These are phyloP conservation scores for Acmispon strigosus DNA, from an alignment of 306 rosid species.

Conservation along the genomic window DNA sequence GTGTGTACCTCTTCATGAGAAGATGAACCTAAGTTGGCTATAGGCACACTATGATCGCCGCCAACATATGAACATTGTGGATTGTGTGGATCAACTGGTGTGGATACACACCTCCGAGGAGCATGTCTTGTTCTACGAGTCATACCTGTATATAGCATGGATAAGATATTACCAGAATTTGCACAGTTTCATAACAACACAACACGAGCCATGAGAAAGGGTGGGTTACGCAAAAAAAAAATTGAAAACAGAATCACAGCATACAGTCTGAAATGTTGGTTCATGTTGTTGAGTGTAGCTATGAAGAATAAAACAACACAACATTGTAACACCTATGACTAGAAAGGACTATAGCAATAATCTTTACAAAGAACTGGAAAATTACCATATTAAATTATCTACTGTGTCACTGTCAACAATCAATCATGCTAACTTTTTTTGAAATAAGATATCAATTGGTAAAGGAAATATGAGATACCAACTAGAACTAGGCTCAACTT, in stretches of 20 bases:
- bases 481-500: conserved; percentile 7
- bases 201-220: too few relatives aligned
- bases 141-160: too few relatives aligned
- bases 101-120: too few relatives aligned
- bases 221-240: background rate
- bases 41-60: too few relatives aligned
- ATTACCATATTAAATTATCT: background rate
- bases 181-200: too few relatives aligned
- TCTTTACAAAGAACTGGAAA: background rate
- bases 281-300: background rate
- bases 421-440: background rate
- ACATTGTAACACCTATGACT: background rate
- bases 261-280: background rate
- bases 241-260: background rate
- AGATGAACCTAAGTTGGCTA: too few relatives aligned
- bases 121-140: too few relatives aligned
- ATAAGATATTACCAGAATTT: too few relatives aligned
- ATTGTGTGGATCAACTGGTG: too few relatives aligned
- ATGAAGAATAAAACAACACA: background rate
- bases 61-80: too few relatives aligned
- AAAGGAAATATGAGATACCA: background rate
- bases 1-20: too few relatives aligned
- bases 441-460: background rate
- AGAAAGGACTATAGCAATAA: background rate
- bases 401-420: background rate